Conservation (phyloP, 441 rosid species). For the Lepidium campestre region DNA sequence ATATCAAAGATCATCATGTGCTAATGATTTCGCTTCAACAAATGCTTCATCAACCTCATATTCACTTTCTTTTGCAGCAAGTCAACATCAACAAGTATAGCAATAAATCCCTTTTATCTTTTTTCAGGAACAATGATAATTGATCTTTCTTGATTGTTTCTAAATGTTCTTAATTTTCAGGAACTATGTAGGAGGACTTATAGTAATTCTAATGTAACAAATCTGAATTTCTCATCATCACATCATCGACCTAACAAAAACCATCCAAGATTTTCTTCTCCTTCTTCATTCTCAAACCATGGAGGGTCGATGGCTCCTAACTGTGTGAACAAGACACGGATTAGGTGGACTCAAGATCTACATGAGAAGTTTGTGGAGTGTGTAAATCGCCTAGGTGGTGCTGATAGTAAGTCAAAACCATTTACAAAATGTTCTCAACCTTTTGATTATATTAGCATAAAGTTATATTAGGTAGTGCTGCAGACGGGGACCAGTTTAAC, state of each 20-base stretch:
- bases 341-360: constrained; percentile 94
- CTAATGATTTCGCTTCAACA: constrained; percentile 1
- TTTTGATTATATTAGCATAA: neutral
- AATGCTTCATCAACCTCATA: constrained; percentile 28
- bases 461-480: neutral
- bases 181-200: constrained; percentile 22
- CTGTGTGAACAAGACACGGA: constrained; percentile 49
- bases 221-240: constrained; percentile 32
- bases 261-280: constrained; percentile 29
- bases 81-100: constrained; percentile 49
- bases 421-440: neutral
- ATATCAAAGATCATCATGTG: constrained; percentile 25
- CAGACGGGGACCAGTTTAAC: neutral
- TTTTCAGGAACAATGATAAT: neutral
- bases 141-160: neutral
- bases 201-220: constrained; percentile 25
- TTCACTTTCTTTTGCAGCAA: constrained; percentile 39
- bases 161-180: constrained; percentile 25
- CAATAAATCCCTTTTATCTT: neutral
- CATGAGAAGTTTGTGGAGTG: constrained; percentile 86
- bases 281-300: constrained; percentile 15
- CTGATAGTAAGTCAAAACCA: constrained; percentile 57
- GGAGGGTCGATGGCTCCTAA: constrained; percentile 20
- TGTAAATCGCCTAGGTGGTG: constrained; percentile 76
- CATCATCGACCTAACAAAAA: constrained; percentile 35